phyloP scores from a whole-genome alignment of 331 rosid genomes.

The Rhamnella rubrinervis region DNA sequence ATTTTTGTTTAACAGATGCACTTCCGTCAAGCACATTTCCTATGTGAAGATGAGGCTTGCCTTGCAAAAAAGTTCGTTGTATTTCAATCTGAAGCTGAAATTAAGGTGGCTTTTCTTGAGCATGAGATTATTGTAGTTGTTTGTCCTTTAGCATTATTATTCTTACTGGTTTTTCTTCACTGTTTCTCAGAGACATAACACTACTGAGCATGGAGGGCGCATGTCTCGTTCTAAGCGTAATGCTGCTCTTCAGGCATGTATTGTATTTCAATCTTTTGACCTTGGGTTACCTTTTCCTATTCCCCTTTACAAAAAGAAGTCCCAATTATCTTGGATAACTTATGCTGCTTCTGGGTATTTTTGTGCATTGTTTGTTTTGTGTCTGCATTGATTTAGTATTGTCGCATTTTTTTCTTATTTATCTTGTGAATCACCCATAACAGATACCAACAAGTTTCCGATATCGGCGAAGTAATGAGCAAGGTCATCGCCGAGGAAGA shows the following conservation, averaged over 20 bases:
- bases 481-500: slow-evolving; percentile 68
- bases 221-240: slow-evolving; percentile 94
- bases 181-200: slow-evolving; percentile 71
- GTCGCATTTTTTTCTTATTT: slow-evolving; percentile 1
- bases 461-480: slow-evolving; percentile 62
- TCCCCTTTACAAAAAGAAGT: no score
- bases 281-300: no score
- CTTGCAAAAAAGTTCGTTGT: slow-evolving; percentile 85
- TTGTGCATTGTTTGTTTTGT: slow-evolving; percentile 12
- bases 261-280: neutral
- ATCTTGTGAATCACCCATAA: neutral
- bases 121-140: slow-evolving; percentile 3
- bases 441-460: slow-evolving; percentile 94
- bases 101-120: slow-evolving; percentile 66
- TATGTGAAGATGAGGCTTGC: slow-evolving; percentile 96
- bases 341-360: neutral
- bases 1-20: slow-evolving; percentile 59
- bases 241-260: slow-evolving; percentile 89
- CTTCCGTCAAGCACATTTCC: slow-evolving; percentile 85
- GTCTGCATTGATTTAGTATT: neutral
- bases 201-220: slow-evolving; percentile 90
- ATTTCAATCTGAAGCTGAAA: slow-evolving; percentile 78
- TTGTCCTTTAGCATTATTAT: neutral
- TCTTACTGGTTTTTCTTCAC: slow-evolving; percentile 7
- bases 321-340: neutral